Evolutionary conservation across 164 flowering plant genomes (phyloP).

Genomic region (Nelumbo lutea): DNA sequence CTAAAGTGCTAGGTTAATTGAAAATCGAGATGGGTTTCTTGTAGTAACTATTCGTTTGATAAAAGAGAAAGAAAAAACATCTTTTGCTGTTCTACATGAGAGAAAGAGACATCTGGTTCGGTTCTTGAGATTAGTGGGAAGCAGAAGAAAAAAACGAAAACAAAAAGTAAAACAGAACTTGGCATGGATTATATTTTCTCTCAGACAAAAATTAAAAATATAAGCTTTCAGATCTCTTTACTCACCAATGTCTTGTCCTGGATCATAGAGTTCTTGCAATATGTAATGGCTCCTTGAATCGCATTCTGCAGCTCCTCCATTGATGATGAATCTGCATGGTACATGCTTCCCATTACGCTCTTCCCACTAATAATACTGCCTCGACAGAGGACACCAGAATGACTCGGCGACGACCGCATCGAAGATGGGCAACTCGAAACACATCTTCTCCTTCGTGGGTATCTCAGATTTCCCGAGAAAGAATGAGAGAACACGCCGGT

Average conservation of each 20-base stretch:
- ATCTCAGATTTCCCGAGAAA: slow-evolving; percentile 77
- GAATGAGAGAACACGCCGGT: slow-evolving; percentile 38
- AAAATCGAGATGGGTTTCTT: slow-evolving; percentile 9
- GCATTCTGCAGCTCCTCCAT: slow-evolving; percentile 96
- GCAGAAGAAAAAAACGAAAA: background rate
- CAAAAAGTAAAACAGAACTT: no score
- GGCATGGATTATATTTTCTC: background rate
- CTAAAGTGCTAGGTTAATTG: background rate
- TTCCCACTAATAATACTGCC: slow-evolving; percentile 15
- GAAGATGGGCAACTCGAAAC: slow-evolving; percentile 86
- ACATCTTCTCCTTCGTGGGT: slow-evolving; percentile 48
- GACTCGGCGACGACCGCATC: slow-evolving; percentile 88
- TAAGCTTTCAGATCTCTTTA: slow-evolving; percentile 25
- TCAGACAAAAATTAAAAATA: background rate
- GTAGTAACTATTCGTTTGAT: background rate
- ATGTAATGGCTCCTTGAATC: slow-evolving; percentile 95
- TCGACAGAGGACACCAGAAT: slow-evolving; percentile 60
- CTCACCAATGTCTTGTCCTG: slow-evolving; percentile 28
- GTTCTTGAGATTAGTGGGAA: background rate
- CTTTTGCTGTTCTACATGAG: background rate
- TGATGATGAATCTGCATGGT: slow-evolving; percentile 38
- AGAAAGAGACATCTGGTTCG: background rate
- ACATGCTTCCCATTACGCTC: slow-evolving; percentile 1
- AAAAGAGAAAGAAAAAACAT: background rate
- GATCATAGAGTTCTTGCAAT: slow-evolving; percentile 89